Conservation (phyloP, 768 basidiomycete genomes). For the Pleurotus cornucopiae region DNA sequence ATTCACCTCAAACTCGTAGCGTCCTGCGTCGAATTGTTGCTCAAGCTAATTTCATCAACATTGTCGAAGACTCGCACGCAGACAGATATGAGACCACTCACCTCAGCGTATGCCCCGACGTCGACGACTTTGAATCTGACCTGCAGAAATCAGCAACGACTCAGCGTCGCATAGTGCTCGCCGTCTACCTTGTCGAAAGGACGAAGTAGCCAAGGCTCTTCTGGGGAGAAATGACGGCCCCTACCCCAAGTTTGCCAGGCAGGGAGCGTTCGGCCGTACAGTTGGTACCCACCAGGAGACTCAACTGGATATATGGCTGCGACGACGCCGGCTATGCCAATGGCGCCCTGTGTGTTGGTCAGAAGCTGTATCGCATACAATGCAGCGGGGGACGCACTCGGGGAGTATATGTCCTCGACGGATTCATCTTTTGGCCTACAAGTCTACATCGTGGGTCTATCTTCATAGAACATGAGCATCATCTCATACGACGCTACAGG, state of each 20-base stretch:
- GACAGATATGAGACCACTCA: slow-evolving; percentile 15
- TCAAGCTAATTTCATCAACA: slow-evolving; percentile 32
- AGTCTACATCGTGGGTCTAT: slow-evolving; percentile 56
- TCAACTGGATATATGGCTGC: slow-evolving; percentile 64
- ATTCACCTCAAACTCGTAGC: slow-evolving; percentile 45
- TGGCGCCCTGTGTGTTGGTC: slow-evolving; percentile 45
- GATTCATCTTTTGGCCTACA: slow-evolving; percentile 73
- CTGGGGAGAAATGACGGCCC: slow-evolving; percentile 39
- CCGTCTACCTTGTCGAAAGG: slow-evolving; percentile 57
- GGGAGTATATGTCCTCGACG: slow-evolving; percentile 63
- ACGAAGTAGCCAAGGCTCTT: slow-evolving; percentile 54
- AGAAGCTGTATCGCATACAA: not conserved
- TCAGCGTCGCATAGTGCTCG: no score
- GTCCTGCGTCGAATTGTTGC: slow-evolving; percentile 47
- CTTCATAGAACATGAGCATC: slow-evolving; percentile 20
- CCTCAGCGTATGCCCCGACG: slow-evolving; percentile 46
- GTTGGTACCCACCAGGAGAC: slow-evolving; percentile 63
- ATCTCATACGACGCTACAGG: not conserved
- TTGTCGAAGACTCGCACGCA: not conserved
- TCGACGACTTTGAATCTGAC: slow-evolving; percentile 46
- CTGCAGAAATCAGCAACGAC: slow-evolving; percentile 19
- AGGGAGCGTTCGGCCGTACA: slow-evolving; percentile 60
- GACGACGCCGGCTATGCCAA: slow-evolving; percentile 66
- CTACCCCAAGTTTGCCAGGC: slow-evolving; percentile 64
- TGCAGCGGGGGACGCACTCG: slow-evolving; percentile 29